Percentiles rank a stretch among this genome's conserved stretches.
Conservation (phyloP, 78 protist genomes). For the Tieghemostelium lacteum region DNA sequence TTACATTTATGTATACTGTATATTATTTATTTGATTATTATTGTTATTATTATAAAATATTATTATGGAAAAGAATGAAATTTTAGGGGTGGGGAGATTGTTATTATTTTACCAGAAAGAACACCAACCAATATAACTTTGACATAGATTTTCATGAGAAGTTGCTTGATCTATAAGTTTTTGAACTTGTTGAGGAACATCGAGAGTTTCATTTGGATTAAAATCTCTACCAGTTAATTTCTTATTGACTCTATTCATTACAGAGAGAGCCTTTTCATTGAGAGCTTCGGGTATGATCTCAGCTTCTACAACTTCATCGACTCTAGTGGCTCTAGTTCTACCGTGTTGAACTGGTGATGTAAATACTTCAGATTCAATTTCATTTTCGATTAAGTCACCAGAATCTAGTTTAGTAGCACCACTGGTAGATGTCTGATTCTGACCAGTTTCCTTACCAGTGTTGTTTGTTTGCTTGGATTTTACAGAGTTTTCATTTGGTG, state of each 20-base stretch:
- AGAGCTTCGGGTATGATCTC: slow-evolving; percentile 61
- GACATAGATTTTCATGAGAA: slow-evolving; percentile 96
- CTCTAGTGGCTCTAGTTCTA: slow-evolving; percentile 26
- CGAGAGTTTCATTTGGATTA: slow-evolving; percentile 58
- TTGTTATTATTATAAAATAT: too few relatives aligned
- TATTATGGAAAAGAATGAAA: too few relatives aligned
- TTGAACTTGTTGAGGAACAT: slow-evolving; percentile 91
- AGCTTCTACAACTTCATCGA: slow-evolving; percentile 68
- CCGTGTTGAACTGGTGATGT: slow-evolving; percentile 24
- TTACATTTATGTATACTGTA: too few relatives aligned
- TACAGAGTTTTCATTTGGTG: slow-evolving; percentile 48
- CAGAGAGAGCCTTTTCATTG: slow-evolving; percentile 88
- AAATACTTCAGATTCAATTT: slow-evolving; percentile 6
- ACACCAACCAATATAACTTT: slow-evolving; percentile 99
- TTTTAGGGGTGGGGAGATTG: too few relatives aligned
- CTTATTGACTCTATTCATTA: slow-evolving; percentile 92
- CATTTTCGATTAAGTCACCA: slow-evolving; percentile 9
- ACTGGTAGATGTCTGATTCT: slow-evolving; percentile 4
- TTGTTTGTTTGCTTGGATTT: slow-evolving; percentile 25
- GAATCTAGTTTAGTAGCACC: neutral
- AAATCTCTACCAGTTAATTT: slow-evolving; percentile 96
- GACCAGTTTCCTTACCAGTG: too few relatives aligned
- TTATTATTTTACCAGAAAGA: slow-evolving; percentile 79
- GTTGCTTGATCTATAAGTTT: slow-evolving; percentile 96
- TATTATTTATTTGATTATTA: neutral